Evolutionary conservation across 371 early-diverging fungal species (phyloP).

Genomic region (Rhizomucor miehei): DNA sequence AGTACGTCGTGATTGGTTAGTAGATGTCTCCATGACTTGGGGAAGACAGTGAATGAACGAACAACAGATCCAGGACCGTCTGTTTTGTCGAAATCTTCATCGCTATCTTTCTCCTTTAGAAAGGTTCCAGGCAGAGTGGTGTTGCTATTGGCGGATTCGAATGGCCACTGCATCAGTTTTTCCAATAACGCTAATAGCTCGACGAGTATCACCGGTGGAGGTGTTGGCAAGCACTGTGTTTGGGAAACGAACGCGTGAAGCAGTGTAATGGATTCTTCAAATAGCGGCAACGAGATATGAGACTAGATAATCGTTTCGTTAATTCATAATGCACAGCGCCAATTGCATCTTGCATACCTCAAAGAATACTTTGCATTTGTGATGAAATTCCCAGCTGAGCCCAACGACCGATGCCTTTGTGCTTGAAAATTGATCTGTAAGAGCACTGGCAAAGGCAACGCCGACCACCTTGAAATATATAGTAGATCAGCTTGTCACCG

Average conservation of each 20-base stretch:
- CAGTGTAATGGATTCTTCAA: constrained; percentile 30
- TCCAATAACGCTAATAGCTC: constrained; percentile 53
- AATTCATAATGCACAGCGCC: no score
- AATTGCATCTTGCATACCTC: constrained; percentile 36
- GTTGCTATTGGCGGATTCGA: constrained; percentile 47
- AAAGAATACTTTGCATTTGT: constrained; percentile 63
- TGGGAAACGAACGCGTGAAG: constrained; percentile 32
- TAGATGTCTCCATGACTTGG: constrained; percentile 42
- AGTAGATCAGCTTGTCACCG: no score
- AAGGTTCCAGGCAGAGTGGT: constrained; percentile 49
- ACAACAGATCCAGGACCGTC: constrained; percentile 35
- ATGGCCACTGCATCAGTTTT: constrained; percentile 71
- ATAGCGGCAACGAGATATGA: constrained; percentile 28
- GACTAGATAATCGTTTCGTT: constrained; percentile 1
- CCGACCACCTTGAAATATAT: constrained; percentile 39
- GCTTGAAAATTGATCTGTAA: constrained; percentile 68
- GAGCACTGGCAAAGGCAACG: constrained; percentile 50
- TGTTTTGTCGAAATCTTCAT: constrained; percentile 48
- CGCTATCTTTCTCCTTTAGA: constrained; percentile 34
- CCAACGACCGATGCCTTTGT: constrained; percentile 62
- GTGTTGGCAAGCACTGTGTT: constrained; percentile 18
- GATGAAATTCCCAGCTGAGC: constrained; percentile 67
- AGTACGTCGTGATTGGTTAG: constrained; percentile 54
- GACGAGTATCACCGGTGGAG: constrained; percentile 20
- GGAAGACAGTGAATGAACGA: constrained; percentile 42